phyloP scores from a whole-genome alignment of 2,329 filamentous ascomycete species.

The Nannizzia gypsea region DNA sequence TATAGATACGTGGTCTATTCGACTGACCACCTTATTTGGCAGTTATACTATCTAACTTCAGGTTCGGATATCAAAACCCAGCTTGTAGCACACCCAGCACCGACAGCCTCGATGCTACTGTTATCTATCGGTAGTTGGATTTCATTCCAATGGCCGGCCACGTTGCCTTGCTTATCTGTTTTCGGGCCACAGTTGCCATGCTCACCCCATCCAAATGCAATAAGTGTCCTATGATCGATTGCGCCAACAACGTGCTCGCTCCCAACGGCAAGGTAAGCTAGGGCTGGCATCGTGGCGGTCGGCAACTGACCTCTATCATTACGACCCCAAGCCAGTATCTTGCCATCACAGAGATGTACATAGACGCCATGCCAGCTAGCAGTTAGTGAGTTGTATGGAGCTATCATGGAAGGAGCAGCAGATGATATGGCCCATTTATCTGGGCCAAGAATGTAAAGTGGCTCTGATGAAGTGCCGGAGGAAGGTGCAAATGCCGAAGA shows the following conservation, averaged over 20 bases:
- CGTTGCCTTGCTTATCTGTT: slow-evolving; percentile 49
- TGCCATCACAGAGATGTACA: slow-evolving; percentile 51
- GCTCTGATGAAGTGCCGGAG: slow-evolving; percentile 39
- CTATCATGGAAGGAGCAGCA: slow-evolving; percentile 42
- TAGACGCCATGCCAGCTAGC: slow-evolving; percentile 78
- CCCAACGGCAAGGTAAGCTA: slow-evolving; percentile 53
- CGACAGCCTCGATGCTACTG: slow-evolving; percentile 48
- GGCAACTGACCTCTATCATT: slow-evolving; percentile 75
- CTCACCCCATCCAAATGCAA: slow-evolving; percentile 94
- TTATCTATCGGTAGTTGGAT: slow-evolving; percentile 49
- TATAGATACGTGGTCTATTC: slow-evolving; percentile 29
- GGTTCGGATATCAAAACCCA: slow-evolving; percentile 45
- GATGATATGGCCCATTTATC: slow-evolving; percentile 60
- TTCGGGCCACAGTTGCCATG: slow-evolving; percentile 86
- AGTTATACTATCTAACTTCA: not conserved
- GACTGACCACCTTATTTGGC: slow-evolving; percentile 22
- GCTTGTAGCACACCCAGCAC: slow-evolving; percentile 82
- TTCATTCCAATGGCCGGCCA: slow-evolving; percentile 57
- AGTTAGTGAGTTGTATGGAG: slow-evolving; percentile 54
- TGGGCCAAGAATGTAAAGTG: slow-evolving; percentile 54
- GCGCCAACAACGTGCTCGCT: slow-evolving; percentile 82
- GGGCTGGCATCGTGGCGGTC: slow-evolving; percentile 46
- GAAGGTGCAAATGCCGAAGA: not conserved
- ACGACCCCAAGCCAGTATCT: slow-evolving; percentile 63
- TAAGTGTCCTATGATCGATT: slow-evolving; percentile 51